A percentile compares a stretch with the other conserved stretches of the same genome.
phyloP scores from a whole-genome alignment of 257 asterid genomes.

The Przewalskia tangutica region DNA sequence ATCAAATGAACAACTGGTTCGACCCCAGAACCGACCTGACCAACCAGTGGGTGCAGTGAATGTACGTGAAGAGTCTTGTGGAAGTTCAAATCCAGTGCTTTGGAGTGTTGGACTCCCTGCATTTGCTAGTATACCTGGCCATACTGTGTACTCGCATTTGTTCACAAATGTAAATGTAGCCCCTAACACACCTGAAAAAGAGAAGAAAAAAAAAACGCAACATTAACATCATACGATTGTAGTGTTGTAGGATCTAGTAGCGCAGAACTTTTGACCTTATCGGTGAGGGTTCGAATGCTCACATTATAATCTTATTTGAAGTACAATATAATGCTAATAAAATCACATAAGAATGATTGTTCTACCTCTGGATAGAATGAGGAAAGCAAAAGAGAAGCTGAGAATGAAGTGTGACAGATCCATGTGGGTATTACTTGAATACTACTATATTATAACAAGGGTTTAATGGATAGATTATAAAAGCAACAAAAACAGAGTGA shows the following conservation, averaged over 20 bases:
- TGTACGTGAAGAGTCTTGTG: conserved; percentile 44
- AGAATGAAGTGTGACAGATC: conserved; percentile 26
- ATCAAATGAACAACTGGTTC: conserved; percentile 70
- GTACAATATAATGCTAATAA: background rate
- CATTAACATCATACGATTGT: background rate
- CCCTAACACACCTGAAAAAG: conserved; percentile 45
- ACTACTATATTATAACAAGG: background rate
- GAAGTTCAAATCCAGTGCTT: conserved; percentile 84
- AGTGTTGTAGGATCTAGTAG: background rate
- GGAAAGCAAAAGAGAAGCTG: conserved; percentile 26
- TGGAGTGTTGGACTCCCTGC: conserved; percentile 71
- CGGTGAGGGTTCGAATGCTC: too few species aligned
- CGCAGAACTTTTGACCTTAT: too few species aligned
- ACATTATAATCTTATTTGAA: too few species aligned
- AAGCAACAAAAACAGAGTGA: background rate
- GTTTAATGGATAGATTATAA: too few species aligned
- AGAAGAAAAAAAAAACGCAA: background rate
- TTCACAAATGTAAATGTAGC: conserved; percentile 80
- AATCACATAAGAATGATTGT: background rate
- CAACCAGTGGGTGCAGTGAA: conserved; percentile 80
- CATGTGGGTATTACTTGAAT: conserved; percentile 22
- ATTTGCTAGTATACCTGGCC: conserved; percentile 91
- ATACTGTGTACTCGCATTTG: conserved; percentile 74
- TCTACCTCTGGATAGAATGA: conserved; percentile 43
- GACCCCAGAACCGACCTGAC: conserved; percentile 95